phyloP scores from a whole-genome alignment of 2,329 filamentous ascomycete species.

The Pseudocercospora crystallina region DNA sequence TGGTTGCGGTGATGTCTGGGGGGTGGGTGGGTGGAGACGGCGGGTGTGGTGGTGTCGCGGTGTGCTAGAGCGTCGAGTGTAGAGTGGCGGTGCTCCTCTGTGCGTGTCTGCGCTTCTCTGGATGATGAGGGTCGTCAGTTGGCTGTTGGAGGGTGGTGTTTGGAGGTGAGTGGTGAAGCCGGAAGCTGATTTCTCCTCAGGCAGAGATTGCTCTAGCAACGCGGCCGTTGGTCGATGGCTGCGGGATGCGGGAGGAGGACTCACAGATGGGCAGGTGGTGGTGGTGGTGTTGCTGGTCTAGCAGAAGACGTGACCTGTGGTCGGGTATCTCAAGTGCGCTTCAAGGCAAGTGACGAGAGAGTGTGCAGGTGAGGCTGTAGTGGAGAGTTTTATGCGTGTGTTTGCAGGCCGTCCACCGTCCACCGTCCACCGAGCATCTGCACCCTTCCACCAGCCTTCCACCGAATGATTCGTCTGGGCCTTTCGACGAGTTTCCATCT shows the following conservation, averaged over 20 bases:
- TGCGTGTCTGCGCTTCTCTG: neutral
- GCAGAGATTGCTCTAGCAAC: slow-evolving; percentile 19
- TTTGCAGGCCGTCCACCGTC: too few relatives aligned
- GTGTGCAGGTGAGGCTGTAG: too few relatives aligned
- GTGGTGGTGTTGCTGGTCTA: neutral
- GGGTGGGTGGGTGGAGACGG: neutral
- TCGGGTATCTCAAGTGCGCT: slow-evolving; percentile 9
- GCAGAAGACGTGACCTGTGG: slow-evolving; percentile 15
- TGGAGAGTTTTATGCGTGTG: too few relatives aligned
- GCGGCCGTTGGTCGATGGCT: neutral
- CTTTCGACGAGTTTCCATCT: too few relatives aligned
- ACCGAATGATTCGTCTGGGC: too few relatives aligned
- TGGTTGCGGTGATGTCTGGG: slow-evolving; percentile 50
- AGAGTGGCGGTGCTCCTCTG: neutral
- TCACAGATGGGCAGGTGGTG: slow-evolving; percentile 5
- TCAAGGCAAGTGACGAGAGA: too few relatives aligned
- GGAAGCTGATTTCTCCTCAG: neutral
- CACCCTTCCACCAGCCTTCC: too few relatives aligned
- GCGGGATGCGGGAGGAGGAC: neutral
- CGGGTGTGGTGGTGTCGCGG: slow-evolving; percentile 7
- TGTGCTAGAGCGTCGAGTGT: slow-evolving; percentile 1
- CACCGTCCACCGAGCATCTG: too few relatives aligned
- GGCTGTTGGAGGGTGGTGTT: slow-evolving; percentile 1
- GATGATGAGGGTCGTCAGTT: neutral
- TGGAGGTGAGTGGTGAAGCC: neutral